These are phyloP conservation scores for Tulasnella sp. DNA, from an alignment of 768 basidiomycete species.

Conservation along the genomic window DNA sequence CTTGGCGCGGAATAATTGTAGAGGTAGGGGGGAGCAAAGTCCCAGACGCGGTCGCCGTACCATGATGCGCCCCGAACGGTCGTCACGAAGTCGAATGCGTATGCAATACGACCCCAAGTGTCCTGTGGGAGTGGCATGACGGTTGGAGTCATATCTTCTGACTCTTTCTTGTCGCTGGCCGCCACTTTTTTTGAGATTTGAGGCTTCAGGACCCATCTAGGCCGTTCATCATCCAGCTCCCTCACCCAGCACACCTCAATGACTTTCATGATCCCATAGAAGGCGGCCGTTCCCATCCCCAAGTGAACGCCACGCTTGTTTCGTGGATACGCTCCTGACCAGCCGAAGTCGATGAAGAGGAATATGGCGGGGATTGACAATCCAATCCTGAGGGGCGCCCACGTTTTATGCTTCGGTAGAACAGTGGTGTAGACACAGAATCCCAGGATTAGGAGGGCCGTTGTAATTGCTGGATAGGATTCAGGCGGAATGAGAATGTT, in stretches of 20 bases:
- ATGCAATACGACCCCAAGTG: not conserved
- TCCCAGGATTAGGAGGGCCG: not conserved
- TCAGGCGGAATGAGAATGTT: not conserved
- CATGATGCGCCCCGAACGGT: slow-evolving; percentile 17
- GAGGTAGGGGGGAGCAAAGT: slow-evolving; percentile 17
- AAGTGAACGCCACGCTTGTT: not conserved
- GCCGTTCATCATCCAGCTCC: not conserved
- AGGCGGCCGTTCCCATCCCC: not conserved
- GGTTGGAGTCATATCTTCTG: not conserved
- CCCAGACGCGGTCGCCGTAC: slow-evolving; percentile 14
- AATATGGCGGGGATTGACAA: slow-evolving; percentile 10
- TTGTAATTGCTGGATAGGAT: not conserved
- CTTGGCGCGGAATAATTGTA: not conserved
- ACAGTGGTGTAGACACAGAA: slow-evolving; percentile 5
- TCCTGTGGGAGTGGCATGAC: slow-evolving; percentile 9
- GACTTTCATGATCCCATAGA: not conserved
- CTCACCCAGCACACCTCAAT: slow-evolving; percentile 7
- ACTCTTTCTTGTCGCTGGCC: not conserved
- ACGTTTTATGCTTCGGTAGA: not conserved
- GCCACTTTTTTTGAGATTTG: not conserved
- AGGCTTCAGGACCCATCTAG: not conserved
- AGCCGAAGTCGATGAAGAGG: not conserved
- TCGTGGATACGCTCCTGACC: not conserved
- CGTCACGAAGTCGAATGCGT: slow-evolving; percentile 8
- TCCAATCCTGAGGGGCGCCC: not conserved